Evolutionary conservation across 108 stramenopile genomes (phyloP).

Genomic region (Conticribra weissflogii): DNA sequence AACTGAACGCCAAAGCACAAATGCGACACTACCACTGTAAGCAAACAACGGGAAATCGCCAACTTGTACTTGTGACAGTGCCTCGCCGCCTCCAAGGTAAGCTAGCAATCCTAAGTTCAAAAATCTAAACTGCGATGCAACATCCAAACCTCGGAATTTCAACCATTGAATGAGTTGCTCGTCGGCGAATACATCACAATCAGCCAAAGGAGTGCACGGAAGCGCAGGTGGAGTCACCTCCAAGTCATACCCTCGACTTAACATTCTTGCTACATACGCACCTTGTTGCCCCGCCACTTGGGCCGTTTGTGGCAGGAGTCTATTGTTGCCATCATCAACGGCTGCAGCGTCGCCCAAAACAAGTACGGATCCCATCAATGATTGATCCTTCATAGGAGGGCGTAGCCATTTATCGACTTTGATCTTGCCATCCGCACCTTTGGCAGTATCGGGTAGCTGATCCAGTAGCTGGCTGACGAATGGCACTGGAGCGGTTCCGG

Average conservation of each 20-base stretch:
- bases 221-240: slow-evolving; percentile 38
- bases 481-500: slow-evolving; percentile 62
- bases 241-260: slow-evolving; percentile 61
- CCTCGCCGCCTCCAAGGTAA: slow-evolving; percentile 66
- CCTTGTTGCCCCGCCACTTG: slow-evolving; percentile 83
- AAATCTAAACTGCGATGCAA: slow-evolving; percentile 57
- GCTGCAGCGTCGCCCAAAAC: slow-evolving; percentile 73
- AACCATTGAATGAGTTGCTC: slow-evolving; percentile 41
- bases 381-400: slow-evolving; percentile 32
- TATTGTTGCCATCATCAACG: slow-evolving; percentile 15
- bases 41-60: slow-evolving; percentile 60
- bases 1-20: slow-evolving; percentile 70
- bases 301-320: slow-evolving; percentile 65
- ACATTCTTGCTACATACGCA: slow-evolving; percentile 62
- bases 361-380: slow-evolving; percentile 47
- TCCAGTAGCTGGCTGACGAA: slow-evolving; percentile 51
- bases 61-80: slow-evolving; percentile 65
- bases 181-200: slow-evolving; percentile 27
- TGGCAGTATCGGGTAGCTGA: slow-evolving; percentile 47
- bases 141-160: slow-evolving; percentile 51
- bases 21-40: slow-evolving; percentile 54
- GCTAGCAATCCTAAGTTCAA: slow-evolving; percentile 73
- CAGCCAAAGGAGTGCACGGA: neutral
- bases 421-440: slow-evolving; percentile 49
- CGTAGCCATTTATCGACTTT: slow-evolving; percentile 66